Percentiles rank a stretch among this genome's conserved stretches.
Evolutionary conservation across 805 yeast genomes (phyloP).

Genomic region (Wickerhamomyces alni): DNA sequence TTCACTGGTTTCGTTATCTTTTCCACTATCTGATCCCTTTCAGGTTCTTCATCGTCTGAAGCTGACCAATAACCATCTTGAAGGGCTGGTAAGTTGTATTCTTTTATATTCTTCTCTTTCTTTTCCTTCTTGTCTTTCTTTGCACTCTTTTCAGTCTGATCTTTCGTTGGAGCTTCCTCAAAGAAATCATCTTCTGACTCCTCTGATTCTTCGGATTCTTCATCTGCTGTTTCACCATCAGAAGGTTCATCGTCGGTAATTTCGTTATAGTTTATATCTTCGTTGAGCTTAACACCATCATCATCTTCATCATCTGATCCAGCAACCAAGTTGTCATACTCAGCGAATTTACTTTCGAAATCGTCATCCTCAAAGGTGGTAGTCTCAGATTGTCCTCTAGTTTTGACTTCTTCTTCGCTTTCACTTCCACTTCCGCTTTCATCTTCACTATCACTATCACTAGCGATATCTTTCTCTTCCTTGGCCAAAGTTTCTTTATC

Average conservation of each 20-base stretch:
- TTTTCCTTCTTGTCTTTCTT: conserved; percentile 20
- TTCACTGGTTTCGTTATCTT: conserved; percentile 47
- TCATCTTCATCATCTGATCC: conserved; percentile 38
- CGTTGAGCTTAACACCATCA: conserved; percentile 25
- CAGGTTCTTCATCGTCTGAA: conserved; percentile 67
- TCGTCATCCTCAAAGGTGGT: conserved; percentile 21
- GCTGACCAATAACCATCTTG: conserved; percentile 82
- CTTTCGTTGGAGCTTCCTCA: conserved; percentile 19
- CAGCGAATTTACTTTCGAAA: conserved; percentile 23
- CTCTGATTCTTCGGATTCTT: conserved; percentile 21
- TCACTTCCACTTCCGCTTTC: conserved; percentile 15
- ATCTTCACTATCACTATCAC: conserved; percentile 19
- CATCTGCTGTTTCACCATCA: conserved; percentile 21
- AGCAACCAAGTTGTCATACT: conserved; percentile 33
- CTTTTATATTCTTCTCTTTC: conserved; percentile 20
- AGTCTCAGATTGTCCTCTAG: too few species aligned
- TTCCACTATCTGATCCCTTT: conserved; percentile 44
- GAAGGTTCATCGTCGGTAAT: conserved; percentile 63
- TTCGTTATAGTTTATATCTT: conserved; percentile 41
- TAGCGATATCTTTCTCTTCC: conserved; percentile 12
- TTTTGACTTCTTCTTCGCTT: conserved; percentile 18
- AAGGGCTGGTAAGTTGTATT: conserved; percentile 54
- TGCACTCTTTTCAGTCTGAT: conserved; percentile 23
- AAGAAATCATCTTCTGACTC: conserved; percentile 35
- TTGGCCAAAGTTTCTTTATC: conserved; percentile 16